phyloP scores from a whole-genome alignment of 208 protist species.

The Acanthamoeba quina region DNA sequence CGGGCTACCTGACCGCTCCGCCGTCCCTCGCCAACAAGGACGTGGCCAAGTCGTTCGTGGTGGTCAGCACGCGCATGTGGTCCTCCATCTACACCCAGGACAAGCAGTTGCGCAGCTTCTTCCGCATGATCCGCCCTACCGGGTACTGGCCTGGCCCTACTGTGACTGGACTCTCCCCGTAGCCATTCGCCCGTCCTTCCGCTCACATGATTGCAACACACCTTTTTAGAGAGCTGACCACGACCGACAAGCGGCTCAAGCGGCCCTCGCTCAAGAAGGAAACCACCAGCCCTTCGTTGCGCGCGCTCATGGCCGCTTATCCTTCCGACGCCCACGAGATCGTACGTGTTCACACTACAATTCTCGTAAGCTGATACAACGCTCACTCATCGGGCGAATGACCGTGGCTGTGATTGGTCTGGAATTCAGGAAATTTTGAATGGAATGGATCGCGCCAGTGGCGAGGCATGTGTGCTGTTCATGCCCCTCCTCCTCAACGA shows the following conservation, averaged over 20 bases:
- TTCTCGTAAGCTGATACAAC: neutral
- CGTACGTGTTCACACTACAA: neutral
- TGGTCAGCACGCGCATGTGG: neutral
- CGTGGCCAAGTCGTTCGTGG: neutral
- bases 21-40: neutral
- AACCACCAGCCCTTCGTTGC: neutral
- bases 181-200: neutral
- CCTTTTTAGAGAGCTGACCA: neutral
- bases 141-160: neutral
- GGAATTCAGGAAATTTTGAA: constrained; percentile 11
- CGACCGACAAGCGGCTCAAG: neutral
- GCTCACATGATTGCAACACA: neutral
- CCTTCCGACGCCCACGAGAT: neutral
- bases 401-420: too few species aligned
- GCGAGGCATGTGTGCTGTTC: neutral
- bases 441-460: neutral
- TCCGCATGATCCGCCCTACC: neutral
- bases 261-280: neutral
- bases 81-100: constrained; percentile 46
- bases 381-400: too few species aligned
- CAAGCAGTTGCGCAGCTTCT: neutral
- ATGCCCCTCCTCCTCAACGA: constrained; percentile 55
- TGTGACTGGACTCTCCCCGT: neutral
- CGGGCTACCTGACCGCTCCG: constrained; percentile 7
- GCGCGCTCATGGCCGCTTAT: neutral